Evolutionary conservation across 2,329 filamentous ascomycete genomes (phyloP), one percentile per base, ranked within the genome.

Genomic region (Arthrobotrys conoides): DNA sequence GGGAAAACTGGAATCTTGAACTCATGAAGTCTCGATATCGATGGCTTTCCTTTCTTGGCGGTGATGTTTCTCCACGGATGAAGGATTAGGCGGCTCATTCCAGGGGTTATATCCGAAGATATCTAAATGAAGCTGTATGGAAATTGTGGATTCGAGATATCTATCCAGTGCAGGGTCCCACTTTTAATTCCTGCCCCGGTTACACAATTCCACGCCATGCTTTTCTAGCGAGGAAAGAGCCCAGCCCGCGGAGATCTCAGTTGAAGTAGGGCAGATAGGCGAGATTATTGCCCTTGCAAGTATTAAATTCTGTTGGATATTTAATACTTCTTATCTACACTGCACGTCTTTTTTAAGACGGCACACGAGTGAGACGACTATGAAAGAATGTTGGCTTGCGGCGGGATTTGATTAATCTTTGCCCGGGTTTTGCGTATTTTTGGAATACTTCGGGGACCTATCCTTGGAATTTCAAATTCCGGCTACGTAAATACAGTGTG

Each of bases 41-140:
- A 53, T 8, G 33, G 16, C 12, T 14, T 44, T 44, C n/a, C n/a
- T 18, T 6, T 24, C 57, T 61, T 44, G 57, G 57, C 57, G 57
- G 33, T 33, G 33, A 33, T 49, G 61, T 73, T 73, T 73, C 61
- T 73, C 61, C 61, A 73, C 61, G 69, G 69, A 59, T 18, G 24
- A 55, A 27, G 41, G 49, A 6, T 46, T 33, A 59, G 49, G 61
- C 59, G 70, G 70, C 61, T 59, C 49, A 12, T 61, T 61, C 14
- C 51, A 67, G 70, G 70, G 63, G 63, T n/a, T 71, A 65, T 57
- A 3, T n/a, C 22, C 12, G 18, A 51, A 12, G 48, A 24, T 51
- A 51, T 51, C 16, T 22, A 24, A n/a, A 27, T 18, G 48, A 61
- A 71, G 18, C 24, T 41, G 27, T 27, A 61, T 38, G 41, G 27